Conservation (phyloP, 257 asterid species). For the Solanum rostratum region DNA sequence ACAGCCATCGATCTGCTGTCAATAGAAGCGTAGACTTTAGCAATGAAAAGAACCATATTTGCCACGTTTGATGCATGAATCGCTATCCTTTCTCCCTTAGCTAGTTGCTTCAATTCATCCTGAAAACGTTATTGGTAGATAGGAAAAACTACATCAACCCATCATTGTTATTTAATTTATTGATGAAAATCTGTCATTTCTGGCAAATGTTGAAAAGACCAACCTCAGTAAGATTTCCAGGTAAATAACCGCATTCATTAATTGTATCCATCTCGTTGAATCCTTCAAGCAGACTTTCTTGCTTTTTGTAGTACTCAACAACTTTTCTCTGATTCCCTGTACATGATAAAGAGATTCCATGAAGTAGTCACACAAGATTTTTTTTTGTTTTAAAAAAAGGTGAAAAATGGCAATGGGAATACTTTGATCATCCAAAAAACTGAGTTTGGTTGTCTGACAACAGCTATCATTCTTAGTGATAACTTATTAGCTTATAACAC, state of each 20-base stretch:
- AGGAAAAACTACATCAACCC: not conserved
- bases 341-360: not conserved
- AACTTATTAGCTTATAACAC: not conserved
- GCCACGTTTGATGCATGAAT: slow-evolving; percentile 54
- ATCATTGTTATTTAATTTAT: not conserved
- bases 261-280: slow-evolving; percentile 80
- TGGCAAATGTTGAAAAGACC: not conserved
- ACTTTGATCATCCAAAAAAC: not conserved
- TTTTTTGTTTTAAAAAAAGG: not conserved
- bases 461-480: not conserved
- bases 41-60: slow-evolving; percentile 60
- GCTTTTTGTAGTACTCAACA: slow-evolving; percentile 76
- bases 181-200: not conserved
- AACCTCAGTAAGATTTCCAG: slow-evolving; percentile 62
- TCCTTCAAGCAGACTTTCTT: slow-evolving; percentile 68
- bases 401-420: not conserved
- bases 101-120: slow-evolving; percentile 68
- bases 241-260: slow-evolving; percentile 48
- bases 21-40: slow-evolving; percentile 70
- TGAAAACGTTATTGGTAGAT: slow-evolving; percentile 6
- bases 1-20: slow-evolving; percentile 93
- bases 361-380: not conserved
- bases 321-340: slow-evolving; percentile 57
- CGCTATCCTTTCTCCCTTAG: slow-evolving; percentile 69
- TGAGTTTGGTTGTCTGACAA: not conserved